Evolutionary conservation across 2,329 filamentous ascomycete genomes (phyloP), one percentile per base, ranked within the genome.

Genomic region (Colletotrichum sidae): DNA sequence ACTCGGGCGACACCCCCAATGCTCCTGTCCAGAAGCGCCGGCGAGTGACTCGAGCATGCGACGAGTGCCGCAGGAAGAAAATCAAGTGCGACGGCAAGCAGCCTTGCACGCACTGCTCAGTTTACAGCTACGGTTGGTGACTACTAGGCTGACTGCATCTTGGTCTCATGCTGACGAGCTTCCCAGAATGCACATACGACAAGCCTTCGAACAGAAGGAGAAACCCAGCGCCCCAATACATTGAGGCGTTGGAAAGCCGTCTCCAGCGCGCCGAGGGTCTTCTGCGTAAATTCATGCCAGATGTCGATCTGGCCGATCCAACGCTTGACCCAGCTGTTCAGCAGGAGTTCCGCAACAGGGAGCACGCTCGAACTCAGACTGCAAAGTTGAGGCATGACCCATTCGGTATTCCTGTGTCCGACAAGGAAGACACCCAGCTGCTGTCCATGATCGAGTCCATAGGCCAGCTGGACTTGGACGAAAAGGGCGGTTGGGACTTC

Each of bases 391-490:
- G 78, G 47, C 72, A 73, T 17, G 77, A 79, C 37, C 74, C 73
- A 39, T 58, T 73, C 37, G 61, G 55, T 6, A 74, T 69, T 56
- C 72, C 69, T 25, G 25, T 25, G 25, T 25, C 25, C 68, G 78
- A 81, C 50, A 84, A 85, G 37, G 85, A 90, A 49, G 93, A 95
- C 70, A 88, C 87, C 10, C 87, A 95, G 69, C 83, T 99, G 34
- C 90, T 95, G 74, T 97, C 94, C 35, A 98, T 99, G 95, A 94
- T 98, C 63, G 92, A 95, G 74, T 92, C 92, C 46, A 93, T 95
- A 3, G 96, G 95, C 41, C 92, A 94, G 74, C 84, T 99, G 15
- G 95, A 98, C 72, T 84, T 98, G 39, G 94, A 97, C 72, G 95
- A 98, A 70, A 89, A 90, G 71, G 95, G 95, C 46, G 89, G 96